Base-by-base conservation (phyloP, 2,329 filamentous ascomycete species). In the Penicillium freii region DNA sequence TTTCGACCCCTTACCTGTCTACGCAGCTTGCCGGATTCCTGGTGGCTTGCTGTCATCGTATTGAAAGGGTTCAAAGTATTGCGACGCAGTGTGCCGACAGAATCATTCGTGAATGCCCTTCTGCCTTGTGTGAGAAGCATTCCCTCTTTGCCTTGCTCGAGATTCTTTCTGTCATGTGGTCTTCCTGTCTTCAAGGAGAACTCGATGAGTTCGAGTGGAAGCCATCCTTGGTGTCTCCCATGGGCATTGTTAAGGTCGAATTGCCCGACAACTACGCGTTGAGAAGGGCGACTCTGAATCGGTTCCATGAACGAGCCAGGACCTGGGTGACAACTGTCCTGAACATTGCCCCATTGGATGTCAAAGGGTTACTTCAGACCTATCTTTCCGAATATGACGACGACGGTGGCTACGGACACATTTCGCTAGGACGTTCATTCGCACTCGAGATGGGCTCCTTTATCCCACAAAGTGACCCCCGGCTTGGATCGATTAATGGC, bases 341-440 rank as follows among this genome's bases (percentile, higher is more conserved):
- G 66, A 88, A 90, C 64, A 84, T 96, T 47, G 92, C 95, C 3
- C 93, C 94, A 6, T 80, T 96, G 25, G 93, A 99, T 73, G 87
- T 97, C 59, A 99, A 99, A 76, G 94, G 95, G 0, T 81, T 99
- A 21, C 81, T 99, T 43, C 94, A 82, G 76, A 97, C 94, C 0
- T 97, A 99, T 71, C 82, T 99, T 17, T 97, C 95, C 0, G 92
- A 96, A 65, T 96, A 92, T 66, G 89, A 95, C 60, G 92, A 97
- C 64, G 91, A 96, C 63, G 90, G 90, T 49, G 87, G 87, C 1
- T 96, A 96, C 69, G 94, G 92, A 0, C 92, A 97, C 72, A 87
- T 97, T 60, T 93, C 92, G 1, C 81, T 99, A 17, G 95, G 94
- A 11, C 84, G 95, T 58, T 97, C 94, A 1, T 96, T 99, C 73